Conservation (phyloP, 2,329 filamentous ascomycete species). For the Pleoardoris graminearum region DNA sequence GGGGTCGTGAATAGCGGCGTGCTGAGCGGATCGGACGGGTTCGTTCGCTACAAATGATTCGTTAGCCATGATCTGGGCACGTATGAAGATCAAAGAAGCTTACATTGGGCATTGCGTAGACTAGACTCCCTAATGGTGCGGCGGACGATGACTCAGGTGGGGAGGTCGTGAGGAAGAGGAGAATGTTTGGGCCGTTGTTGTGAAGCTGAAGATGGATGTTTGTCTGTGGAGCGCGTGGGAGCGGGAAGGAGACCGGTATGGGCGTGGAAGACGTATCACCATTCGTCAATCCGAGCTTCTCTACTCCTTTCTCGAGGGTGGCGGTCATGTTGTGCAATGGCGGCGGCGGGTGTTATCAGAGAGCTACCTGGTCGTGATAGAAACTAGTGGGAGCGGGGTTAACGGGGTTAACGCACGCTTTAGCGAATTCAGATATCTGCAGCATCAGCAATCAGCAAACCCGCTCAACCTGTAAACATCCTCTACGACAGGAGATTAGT, state of each 20-base stretch:
- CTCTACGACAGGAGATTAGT: too few species aligned
- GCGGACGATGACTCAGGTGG: slow-evolving; percentile 47
- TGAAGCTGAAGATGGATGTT: slow-evolving; percentile 63
- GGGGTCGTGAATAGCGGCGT: slow-evolving; percentile 79
- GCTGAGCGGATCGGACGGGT: slow-evolving; percentile 64
- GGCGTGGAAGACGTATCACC: slow-evolving; percentile 41
- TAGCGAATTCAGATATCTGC: too few species aligned
- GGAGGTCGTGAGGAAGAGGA: slow-evolving; percentile 60
- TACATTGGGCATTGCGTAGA: slow-evolving; percentile 92
- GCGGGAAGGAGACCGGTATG: slow-evolving; percentile 59
- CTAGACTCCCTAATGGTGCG: slow-evolving; percentile 76
- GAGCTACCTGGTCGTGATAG: neutral
- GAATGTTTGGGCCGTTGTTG: slow-evolving; percentile 54
- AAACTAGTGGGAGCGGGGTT: neutral
- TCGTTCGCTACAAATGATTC: slow-evolving; percentile 37
- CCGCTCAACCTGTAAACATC: too few species aligned
- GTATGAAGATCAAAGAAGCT: slow-evolving; percentile 22
- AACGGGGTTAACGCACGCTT: slow-evolving; percentile 6
- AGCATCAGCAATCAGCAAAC: too few species aligned
- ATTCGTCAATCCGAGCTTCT: slow-evolving; percentile 7
- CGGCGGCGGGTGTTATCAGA: neutral
- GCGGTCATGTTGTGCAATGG: slow-evolving; percentile 24
- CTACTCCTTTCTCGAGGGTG: slow-evolving; percentile 12
- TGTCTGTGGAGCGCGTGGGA: slow-evolving; percentile 61
- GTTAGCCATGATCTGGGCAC: slow-evolving; percentile 18